Conservation (phyloP, 2,329 filamentous ascomycete species). For the Alternaria panax region DNA sequence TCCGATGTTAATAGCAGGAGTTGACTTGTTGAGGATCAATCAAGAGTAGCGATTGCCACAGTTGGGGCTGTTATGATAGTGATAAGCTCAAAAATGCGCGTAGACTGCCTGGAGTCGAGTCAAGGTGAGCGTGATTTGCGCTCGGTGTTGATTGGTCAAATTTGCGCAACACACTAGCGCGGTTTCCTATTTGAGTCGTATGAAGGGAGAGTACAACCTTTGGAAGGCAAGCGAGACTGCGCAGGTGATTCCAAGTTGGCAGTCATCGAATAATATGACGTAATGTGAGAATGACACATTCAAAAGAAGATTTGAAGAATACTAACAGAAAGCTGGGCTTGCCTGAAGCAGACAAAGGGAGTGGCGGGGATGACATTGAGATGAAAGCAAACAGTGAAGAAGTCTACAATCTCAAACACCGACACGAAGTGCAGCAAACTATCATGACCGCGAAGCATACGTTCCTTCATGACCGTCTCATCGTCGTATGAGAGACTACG, state of each 20-base stretch:
- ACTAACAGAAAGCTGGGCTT: not conserved
- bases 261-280: not conserved
- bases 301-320: not conserved
- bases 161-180: not conserved
- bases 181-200: not conserved
- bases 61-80: not conserved
- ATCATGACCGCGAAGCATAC: not conserved
- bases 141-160: conserved; percentile 1
- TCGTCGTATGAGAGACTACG: not conserved
- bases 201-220: not conserved
- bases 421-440: not conserved
- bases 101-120: not conserved
- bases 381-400: not conserved
- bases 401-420: not conserved
- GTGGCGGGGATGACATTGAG: not conserved
- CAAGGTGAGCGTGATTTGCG: conserved; percentile 2
- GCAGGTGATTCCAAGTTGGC: not conserved
- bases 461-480: not conserved
- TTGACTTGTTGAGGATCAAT: not conserved
- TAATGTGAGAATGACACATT: not conserved
- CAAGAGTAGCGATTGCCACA: not conserved
- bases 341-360: not conserved
- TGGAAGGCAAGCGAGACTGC: not conserved
- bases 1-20: not conserved
- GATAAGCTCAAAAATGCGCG: not conserved